Evolutionary conservation across 352 stramenopile species (phyloP).

Genomic region (Pythium scleroteichum): DNA sequence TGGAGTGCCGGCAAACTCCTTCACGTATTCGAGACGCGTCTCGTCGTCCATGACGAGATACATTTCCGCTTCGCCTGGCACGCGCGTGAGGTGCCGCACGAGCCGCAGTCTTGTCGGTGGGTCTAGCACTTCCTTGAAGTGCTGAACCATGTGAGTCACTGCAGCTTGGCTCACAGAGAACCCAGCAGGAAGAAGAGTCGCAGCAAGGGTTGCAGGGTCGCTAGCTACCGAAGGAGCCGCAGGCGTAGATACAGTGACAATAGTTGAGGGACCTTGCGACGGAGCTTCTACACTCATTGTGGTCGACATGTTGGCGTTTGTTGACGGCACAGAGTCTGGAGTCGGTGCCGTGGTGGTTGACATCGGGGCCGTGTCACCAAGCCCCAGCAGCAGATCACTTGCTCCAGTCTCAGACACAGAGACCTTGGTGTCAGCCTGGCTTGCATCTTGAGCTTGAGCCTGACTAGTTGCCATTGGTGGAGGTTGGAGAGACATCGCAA

Average conservation of each 20-base stretch:
- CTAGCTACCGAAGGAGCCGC: neutral
- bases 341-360: neutral
- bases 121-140: slow-evolving; percentile 43
- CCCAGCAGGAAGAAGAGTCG: neutral
- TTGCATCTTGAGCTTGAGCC: no score
- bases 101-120: slow-evolving; percentile 34
- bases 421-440: neutral
- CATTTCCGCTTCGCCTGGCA: slow-evolving; percentile 41
- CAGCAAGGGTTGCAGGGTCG: neutral
- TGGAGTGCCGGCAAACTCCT: slow-evolving; percentile 31
- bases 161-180: slow-evolving; percentile 35
- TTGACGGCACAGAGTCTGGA: neutral
- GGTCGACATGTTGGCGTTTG: neutral
- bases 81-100: slow-evolving; percentile 41
- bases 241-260: neutral
- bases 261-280: neutral
- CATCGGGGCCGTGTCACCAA: slow-evolving; percentile 13
- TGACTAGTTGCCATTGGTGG: neutral
- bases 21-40: slow-evolving; percentile 48
- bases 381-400: slow-evolving; percentile 19
- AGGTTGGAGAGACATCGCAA: slow-evolving; percentile 20
- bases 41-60: slow-evolving; percentile 52
- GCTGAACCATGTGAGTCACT: slow-evolving; percentile 39
- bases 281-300: no score
- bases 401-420: neutral